Conservation (phyloP, 441 rosid species). For the Biscutella auriculata region DNA sequence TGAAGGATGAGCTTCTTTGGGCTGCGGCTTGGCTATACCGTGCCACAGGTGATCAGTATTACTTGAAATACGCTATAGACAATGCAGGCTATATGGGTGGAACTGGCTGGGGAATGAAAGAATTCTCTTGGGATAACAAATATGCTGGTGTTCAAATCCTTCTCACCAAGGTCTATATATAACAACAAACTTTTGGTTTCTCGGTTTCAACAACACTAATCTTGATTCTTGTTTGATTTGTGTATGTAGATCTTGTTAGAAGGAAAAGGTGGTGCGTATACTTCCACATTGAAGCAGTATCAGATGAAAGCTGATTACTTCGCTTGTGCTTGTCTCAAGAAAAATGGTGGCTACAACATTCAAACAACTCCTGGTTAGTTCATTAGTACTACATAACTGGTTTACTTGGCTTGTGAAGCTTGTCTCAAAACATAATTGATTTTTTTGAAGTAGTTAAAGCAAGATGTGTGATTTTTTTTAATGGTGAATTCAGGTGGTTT, state of each 20-base stretch:
- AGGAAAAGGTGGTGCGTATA: slow-evolving; percentile 33
- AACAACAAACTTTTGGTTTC: too few species aligned
- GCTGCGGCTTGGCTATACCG: slow-evolving; percentile 48
- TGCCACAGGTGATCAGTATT: slow-evolving; percentile 39
- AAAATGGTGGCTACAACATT: slow-evolving; percentile 53
- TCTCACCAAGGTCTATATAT: slow-evolving; percentile 44
- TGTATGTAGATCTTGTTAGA: slow-evolving; percentile 47
- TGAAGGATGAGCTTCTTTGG: slow-evolving; percentile 60
- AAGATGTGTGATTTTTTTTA: too few species aligned
- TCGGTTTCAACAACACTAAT: background rate
- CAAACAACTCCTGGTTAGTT: slow-evolving; percentile 47
- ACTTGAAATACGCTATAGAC: slow-evolving; percentile 43
- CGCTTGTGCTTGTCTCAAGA: slow-evolving; percentile 51
- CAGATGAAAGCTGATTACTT: slow-evolving; percentile 53
- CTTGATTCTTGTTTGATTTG: background rate
- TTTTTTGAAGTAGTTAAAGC: too few species aligned
- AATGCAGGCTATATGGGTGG: slow-evolving; percentile 60
- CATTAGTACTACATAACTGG: too few species aligned
- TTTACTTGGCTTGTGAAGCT: too few species aligned
- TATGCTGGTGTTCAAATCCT: slow-evolving; percentile 63
- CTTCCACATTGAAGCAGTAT: slow-evolving; percentile 43
- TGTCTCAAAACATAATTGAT: too few species aligned
- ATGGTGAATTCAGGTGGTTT: too few species aligned
- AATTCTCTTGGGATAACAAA: slow-evolving; percentile 73
- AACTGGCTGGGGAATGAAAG: slow-evolving; percentile 52